Evolutionary conservation across 192 early-diverging fungal species (phyloP).

Genomic region (Thamnidium elegans): DNA sequence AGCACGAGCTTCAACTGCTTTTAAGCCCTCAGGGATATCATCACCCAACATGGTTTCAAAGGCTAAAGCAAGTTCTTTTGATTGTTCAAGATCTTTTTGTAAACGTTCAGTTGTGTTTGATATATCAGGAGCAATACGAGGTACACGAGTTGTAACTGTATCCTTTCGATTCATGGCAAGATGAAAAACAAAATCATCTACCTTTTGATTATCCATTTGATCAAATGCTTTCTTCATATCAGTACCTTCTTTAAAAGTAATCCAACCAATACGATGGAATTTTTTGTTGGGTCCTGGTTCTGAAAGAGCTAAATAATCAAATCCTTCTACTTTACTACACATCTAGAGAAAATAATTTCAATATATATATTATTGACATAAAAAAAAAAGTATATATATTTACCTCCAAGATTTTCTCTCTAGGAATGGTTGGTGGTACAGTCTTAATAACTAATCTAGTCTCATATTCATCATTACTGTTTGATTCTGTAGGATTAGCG

Average conservation of each 20-base stretch:
- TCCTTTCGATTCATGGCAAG: conserved; percentile 51
- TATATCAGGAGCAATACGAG: conserved; percentile 69
- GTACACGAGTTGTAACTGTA: conserved; percentile 37
- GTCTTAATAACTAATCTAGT: conserved; percentile 75
- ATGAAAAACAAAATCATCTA: conserved; percentile 53
- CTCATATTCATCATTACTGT: conserved; percentile 20
- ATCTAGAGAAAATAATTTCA: conserved; percentile 34
- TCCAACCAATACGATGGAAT: conserved; percentile 90
- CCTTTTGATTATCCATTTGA: conserved; percentile 54
- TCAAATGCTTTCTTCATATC: conserved; percentile 72
- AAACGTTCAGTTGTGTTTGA: conserved; percentile 66
- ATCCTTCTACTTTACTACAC: conserved; percentile 72
- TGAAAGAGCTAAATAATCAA: conserved; percentile 78
- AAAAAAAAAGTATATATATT: conserved; percentile 25
- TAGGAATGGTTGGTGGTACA: conserved; percentile 67
- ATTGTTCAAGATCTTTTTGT: conserved; percentile 70
- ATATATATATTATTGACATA: background rate
- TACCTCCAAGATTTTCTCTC: conserved; percentile 64
- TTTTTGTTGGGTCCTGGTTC: conserved; percentile 84
- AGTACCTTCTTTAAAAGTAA: conserved; percentile 82
- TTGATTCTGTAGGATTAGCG: background rate
- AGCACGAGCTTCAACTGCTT: conserved; percentile 32
- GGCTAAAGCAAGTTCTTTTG: conserved; percentile 46
- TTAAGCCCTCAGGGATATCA: conserved; percentile 16
- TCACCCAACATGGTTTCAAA: conserved; percentile 56